Base-by-base conservation (phyloP, 2,329 filamentous ascomycete species). In the Boeremia lycopersici region DNA sequence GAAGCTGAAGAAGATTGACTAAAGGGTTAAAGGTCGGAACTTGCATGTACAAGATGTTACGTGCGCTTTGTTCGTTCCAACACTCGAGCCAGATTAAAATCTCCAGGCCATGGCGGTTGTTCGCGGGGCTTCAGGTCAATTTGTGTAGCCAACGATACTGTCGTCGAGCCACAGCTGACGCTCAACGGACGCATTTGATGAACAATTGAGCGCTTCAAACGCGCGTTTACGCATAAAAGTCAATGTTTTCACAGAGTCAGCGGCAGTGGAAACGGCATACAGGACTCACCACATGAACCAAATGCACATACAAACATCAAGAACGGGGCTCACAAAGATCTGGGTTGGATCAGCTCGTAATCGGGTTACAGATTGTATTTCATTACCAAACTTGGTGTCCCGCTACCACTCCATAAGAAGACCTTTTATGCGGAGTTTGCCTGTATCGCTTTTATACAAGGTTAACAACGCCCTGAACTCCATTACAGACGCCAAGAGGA, bases 271-370 rank as follows among this genome's bases (percentile, higher is more conserved):
- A 9, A 17, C 33, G 15, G 7, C 36, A 39, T 26, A 19, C 10
- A 39, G 4, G 17, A 39, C 36, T 39, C 11, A 39, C 36, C 19
- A 8, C 2, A 25, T 31, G 6, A 6, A 31, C 9, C 3, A 3
- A 26, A 5, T 6, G 23, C 23, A 41, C 6, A 3, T 13, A 19
- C 15, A 26, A 23, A 29, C n/a, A 42, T 29, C 19, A 31, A 28
- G 17, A 42, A 23, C 15, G 19, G 17, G 17, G 10, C 26, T 33
- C 41, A 43, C 41, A 17, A 43, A 6, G 6, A 13, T 30, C 64
- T 67, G 53, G 36, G 56, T 42, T 52, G 30, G 35, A 67, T 67
- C 62, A 67, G 64, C 64, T 47, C 56, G 55, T 59, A 56, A 61
- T 62, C 42, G 44, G 48, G 44, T 45, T 51, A 49, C 43, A 64